Evolutionary conservation across 345 rosid genomes (phyloP).

Genomic region (Salix exigua): DNA sequence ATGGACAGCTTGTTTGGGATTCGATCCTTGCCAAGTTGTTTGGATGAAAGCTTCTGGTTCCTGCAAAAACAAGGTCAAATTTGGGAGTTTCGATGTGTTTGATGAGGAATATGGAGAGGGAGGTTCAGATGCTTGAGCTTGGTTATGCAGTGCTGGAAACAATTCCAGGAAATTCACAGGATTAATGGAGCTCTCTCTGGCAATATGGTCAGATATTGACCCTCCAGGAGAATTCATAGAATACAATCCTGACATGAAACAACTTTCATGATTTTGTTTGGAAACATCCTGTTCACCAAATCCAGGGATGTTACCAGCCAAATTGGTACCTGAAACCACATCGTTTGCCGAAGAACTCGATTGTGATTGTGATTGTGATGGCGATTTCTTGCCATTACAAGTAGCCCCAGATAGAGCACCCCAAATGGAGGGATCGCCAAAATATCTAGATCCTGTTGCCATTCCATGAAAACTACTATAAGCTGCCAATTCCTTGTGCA

Average conservation of each 20-base stretch:
- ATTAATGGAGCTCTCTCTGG: slow-evolving; percentile 15
- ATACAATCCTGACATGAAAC: slow-evolving; percentile 25
- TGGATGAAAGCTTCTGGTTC: slow-evolving; percentile 34
- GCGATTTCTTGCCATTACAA: slow-evolving; percentile 14
- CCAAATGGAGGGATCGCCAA: slow-evolving; percentile 38
- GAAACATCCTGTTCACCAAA: slow-evolving; percentile 22
- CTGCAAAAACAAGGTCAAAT: slow-evolving; percentile 52
- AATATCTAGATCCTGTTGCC: slow-evolving; percentile 23
- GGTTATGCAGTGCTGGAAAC: slow-evolving; percentile 27
- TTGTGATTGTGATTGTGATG: slow-evolving; percentile 10
- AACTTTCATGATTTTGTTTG: slow-evolving; percentile 8
- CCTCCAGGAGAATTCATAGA: slow-evolving; percentile 12
- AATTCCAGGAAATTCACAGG: slow-evolving; percentile 46
- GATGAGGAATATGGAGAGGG: slow-evolving; percentile 26
- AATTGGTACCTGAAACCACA: slow-evolving; percentile 13
- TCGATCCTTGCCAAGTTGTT: background rate
- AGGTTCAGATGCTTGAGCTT: slow-evolving; percentile 22
- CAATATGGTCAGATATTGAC: slow-evolving; percentile 15
- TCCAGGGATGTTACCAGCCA: slow-evolving; percentile 28
- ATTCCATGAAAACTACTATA: slow-evolving; percentile 31
- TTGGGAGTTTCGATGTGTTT: slow-evolving; percentile 42
- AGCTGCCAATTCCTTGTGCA: slow-evolving; percentile 38
- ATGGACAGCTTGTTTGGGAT: slow-evolving; percentile 19
- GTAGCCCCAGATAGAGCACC: slow-evolving; percentile 6
- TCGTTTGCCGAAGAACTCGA: slow-evolving; percentile 35